Base-by-base conservation (phyloP, 192 early-diverging fungal genomes). In the Mortierella hygrophila region DNA sequence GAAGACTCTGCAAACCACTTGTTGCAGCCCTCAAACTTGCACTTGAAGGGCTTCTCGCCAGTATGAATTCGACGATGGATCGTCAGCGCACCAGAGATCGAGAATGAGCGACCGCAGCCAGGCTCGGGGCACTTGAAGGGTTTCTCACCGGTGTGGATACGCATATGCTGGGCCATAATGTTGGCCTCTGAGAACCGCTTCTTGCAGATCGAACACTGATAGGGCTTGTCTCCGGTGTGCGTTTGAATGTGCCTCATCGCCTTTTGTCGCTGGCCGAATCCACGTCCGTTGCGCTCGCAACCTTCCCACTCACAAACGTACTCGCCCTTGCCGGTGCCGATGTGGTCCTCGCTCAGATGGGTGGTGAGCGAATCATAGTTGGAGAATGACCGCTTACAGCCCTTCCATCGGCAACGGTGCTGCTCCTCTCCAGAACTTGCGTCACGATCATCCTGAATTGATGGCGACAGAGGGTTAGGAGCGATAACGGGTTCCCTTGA, bases 231-330 rank as follows among this genome's bases (percentile, higher is more conserved):
- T 6, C 92, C 92, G 18, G 95, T 93, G 77, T 96, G 94, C 42
- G 95, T 96, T 76, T 96, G 96, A 29, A 97, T 94, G 84, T 98
- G 97, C 40, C 96, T 85, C 91, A 96, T 92, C 41, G 92, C 89
- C 75, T 94, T 93, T 72, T 93, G 92, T 47, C 90, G 77, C 74
- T 92, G 91, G 1, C 82, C 88, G 68, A 93, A 93, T 46, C 85
- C 82, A 11, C 88, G 83, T 0, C 91, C 92, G 35, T 89, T 76
- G 4, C 92, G 77, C 38, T 90, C 88, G 70, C 92, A 93, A 37
- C 78, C 74, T 32, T 89, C 83, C 92, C 92, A 93, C 32, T 86
- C 78, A 47, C 92, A 93, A 6, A 89, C 74, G 74, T 93, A 93
- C 72, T 90, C 82, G 38, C 90, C 90, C 72, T 90, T 91, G 38